phyloP scores from a whole-genome alignment of 1,284 basidiomycete species.

The Malassezia psittaci region DNA sequence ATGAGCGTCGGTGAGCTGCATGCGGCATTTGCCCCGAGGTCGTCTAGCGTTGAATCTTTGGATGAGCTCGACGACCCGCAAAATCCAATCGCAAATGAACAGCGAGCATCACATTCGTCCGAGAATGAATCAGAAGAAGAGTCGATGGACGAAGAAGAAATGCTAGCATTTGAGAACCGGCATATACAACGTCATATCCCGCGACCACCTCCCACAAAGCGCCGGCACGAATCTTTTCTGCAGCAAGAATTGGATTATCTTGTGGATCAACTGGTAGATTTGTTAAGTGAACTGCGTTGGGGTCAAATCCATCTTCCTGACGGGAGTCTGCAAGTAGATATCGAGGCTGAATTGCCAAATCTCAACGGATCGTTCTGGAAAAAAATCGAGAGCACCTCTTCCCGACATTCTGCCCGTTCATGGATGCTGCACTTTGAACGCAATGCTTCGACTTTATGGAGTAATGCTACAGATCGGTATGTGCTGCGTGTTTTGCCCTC shows the following conservation, averaged over 20 bases:
- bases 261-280: background rate
- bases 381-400: background rate
- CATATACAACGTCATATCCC: background rate
- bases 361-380: background rate
- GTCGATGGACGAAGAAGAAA: conserved; percentile 8
- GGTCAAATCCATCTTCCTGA: background rate
- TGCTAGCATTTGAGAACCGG: conserved; percentile 9
- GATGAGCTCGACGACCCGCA: background rate
- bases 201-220: background rate
- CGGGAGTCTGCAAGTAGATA: background rate
- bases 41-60: background rate
- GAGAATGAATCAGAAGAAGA: conserved; percentile 11
- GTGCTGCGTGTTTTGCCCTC: background rate
- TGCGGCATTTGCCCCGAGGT: background rate
- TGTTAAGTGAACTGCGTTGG: background rate
- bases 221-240: background rate
- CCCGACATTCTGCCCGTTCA: background rate
- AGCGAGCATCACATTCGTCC: background rate
- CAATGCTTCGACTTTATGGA: background rate
- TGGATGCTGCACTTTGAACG: conserved; percentile 8
- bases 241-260: background rate
- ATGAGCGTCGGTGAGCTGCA: conserved; percentile 3
- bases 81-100: background rate
- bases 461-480: conserved; percentile 7
- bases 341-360: background rate